Percentiles rank a stretch among this genome's conserved stretches.
Conservation (phyloP, 345 rosid genomes). For the Durio zibethinus region DNA sequence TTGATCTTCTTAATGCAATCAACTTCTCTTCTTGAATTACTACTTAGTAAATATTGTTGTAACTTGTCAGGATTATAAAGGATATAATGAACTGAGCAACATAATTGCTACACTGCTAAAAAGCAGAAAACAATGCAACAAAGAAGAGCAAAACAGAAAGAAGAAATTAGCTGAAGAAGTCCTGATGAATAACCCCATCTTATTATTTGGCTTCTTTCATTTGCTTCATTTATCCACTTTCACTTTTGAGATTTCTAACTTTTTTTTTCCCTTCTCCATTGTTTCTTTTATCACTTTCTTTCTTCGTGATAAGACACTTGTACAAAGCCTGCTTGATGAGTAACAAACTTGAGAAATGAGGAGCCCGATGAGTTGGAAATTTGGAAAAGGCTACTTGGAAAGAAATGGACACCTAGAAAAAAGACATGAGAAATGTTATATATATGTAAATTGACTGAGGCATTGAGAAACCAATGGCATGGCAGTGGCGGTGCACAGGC, state of each 20-base stretch:
- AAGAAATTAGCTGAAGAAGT: background rate
- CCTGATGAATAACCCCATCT: background rate
- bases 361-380: background rate
- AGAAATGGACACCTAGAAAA: background rate
- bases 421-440: background rate
- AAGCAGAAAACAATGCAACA: background rate
- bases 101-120: background rate
- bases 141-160: background rate
- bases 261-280: background rate
- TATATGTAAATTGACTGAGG: background rate
- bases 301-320: background rate
- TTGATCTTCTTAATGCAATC: background rate
- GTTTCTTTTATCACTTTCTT: background rate
- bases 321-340: background rate
- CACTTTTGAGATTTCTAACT: background rate
- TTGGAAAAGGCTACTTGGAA: no score
- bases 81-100: no score
- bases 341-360: background rate
- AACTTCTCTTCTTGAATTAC: background rate
- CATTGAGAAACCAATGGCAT: constrained; percentile 13
- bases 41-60: no score
- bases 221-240: no score
- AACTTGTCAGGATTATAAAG: background rate
- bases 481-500: constrained; percentile 28
- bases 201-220: no score